Conservation (phyloP, 495 filamentous ascomycete species). For the Penicillium paradoxum region DNA sequence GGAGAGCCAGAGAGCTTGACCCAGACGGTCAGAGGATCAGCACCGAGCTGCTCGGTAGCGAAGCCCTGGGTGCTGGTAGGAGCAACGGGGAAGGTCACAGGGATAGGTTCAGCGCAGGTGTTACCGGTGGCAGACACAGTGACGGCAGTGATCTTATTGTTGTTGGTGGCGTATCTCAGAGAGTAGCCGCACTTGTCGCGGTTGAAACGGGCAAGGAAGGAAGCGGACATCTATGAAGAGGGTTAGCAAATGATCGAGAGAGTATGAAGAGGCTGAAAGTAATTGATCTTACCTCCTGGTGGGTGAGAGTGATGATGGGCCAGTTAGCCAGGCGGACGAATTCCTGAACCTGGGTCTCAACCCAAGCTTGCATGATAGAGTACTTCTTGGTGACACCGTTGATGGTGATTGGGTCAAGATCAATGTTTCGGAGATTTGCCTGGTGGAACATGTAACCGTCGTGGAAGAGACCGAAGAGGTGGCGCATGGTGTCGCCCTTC, state of each 20-base stretch:
- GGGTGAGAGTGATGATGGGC: slow-evolving; percentile 52
- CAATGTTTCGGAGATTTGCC: slow-evolving; percentile 53
- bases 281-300: slow-evolving; percentile 41
- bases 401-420: slow-evolving; percentile 43
- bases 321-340: slow-evolving; percentile 54
- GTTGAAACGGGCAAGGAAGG: slow-evolving; percentile 48
- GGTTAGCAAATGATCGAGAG: neutral
- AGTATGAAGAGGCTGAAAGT: neutral
- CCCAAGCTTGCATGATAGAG: slow-evolving; percentile 58
- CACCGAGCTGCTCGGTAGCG: slow-evolving; percentile 52
- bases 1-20: slow-evolving; percentile 48
- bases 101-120: slow-evolving; percentile 48
- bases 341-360: slow-evolving; percentile 54
- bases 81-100: slow-evolving; percentile 50
- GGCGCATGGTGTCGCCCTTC: slow-evolving; percentile 47
- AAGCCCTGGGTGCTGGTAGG: slow-evolving; percentile 40
- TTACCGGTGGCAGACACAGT: slow-evolving; percentile 49
- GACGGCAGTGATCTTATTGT: slow-evolving; percentile 45
- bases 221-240: slow-evolving; percentile 37
- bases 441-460: slow-evolving; percentile 51
- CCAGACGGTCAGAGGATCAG: slow-evolving; percentile 58
- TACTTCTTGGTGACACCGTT: slow-evolving; percentile 45
- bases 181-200: slow-evolving; percentile 52
- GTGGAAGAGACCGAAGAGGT: slow-evolving; percentile 51
- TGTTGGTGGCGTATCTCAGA: slow-evolving; percentile 40